Conservation (phyloP, 768 basidiomycete species). For the Xerocomellus amylosporus region DNA sequence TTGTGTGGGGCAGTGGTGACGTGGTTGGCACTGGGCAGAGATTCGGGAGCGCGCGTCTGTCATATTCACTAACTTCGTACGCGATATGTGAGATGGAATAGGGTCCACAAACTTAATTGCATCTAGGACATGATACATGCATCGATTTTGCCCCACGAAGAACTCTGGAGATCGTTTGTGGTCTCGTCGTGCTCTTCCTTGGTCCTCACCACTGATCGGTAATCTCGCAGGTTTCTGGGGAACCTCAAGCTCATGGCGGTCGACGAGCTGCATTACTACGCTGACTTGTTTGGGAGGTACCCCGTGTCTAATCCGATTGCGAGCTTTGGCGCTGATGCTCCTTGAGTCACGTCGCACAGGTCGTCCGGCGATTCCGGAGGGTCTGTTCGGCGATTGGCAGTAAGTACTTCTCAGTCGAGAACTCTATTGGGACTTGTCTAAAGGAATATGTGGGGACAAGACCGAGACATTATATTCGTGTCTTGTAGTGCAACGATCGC, state of each 20-base stretch:
- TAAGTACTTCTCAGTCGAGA: conserved; percentile 33
- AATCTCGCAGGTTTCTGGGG: conserved; percentile 59
- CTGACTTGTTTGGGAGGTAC: conserved; percentile 76
- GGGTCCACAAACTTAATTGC: background rate
- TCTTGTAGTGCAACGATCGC: conserved; percentile 88
- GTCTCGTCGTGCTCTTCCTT: background rate
- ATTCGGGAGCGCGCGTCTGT: conserved; percentile 74
- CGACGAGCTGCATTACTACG: conserved; percentile 87
- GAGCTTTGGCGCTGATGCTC: background rate
- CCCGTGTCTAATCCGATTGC: background rate
- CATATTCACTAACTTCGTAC: conserved; percentile 88
- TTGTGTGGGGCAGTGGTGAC: background rate
- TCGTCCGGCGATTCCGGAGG: conserved; percentile 72
- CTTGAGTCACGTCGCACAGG: conserved; percentile 72
- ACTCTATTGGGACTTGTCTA: background rate
- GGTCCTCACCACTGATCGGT: conserved; percentile 2
- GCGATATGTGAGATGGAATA: conserved; percentile 12
- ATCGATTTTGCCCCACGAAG: conserved; percentile 81
- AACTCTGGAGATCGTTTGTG: conserved; percentile 69
- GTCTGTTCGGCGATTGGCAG: conserved; percentile 77
- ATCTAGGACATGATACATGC: conserved; percentile 80
- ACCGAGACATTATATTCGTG: conserved; percentile 58
- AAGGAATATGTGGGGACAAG: conserved; percentile 28
- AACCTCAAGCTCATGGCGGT: conserved; percentile 75
- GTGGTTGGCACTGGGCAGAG: conserved; percentile 32